Evolutionary conservation across 106 monocot species (phyloP).

Genomic region (Dendrobium chrysotoxum): DNA sequence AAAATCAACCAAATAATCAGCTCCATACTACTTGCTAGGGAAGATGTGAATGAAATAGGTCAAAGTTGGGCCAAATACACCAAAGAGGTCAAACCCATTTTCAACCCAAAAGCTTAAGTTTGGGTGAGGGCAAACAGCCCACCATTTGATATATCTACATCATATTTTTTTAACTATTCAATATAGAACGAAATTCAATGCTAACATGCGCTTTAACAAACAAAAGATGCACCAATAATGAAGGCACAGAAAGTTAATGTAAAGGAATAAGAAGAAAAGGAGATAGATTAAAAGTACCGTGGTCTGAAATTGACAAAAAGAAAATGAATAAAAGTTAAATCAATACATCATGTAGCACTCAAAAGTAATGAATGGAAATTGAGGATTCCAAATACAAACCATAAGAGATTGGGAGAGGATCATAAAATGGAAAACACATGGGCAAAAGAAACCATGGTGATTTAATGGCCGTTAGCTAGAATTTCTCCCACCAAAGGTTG

Average conservation of each 20-base stretch:
- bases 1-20: too few species aligned
- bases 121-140: too few species aligned
- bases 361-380: neutral
- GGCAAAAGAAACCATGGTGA: neutral
- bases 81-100: too few species aligned
- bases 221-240: neutral
- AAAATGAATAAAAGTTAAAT: neutral
- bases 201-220: neutral
- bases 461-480: neutral
- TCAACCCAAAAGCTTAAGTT: too few species aligned
- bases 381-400: neutral
- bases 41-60: too few species aligned
- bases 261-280: neutral
- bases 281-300: neutral
- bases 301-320: neutral
- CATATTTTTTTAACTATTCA: too few species aligned
- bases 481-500: neutral
- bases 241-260: neutral
- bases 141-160: too few species aligned
- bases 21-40: too few species aligned
- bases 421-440: neutral
- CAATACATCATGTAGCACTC: neutral
- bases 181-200: too few species aligned
- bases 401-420: neutral
- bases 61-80: too few species aligned